Percentiles rank a stretch among this genome's conserved stretches.
phyloP scores from a whole-genome alignment of 331 rosid species.

The Pyracantha coccinea region DNA sequence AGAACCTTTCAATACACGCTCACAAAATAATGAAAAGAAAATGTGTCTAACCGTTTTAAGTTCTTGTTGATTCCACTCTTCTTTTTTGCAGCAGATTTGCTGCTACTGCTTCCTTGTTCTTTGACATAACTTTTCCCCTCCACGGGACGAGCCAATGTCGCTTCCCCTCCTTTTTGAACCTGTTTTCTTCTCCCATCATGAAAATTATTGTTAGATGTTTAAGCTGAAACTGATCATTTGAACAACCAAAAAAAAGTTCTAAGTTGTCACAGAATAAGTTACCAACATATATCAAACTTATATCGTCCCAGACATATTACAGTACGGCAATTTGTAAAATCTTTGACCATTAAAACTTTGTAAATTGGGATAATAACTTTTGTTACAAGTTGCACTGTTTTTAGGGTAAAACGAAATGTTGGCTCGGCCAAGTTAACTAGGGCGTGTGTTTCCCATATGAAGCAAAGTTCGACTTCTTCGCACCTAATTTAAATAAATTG shows the following conservation, averaged over 20 bases:
- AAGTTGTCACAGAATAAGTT: no score
- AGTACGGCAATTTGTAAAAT: neutral
- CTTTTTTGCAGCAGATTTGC: constrained; percentile 17
- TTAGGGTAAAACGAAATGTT: neutral
- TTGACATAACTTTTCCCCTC: constrained; percentile 20
- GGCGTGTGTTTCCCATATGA: no score
- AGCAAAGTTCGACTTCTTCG: no score
- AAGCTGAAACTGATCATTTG: neutral
- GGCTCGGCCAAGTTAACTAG: no score
- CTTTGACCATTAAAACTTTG: neutral
- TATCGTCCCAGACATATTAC: no score
- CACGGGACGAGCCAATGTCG: constrained; percentile 36
- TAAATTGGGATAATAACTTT: no score
- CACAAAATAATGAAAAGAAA: neutral
- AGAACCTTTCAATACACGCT: neutral
- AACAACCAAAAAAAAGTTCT: no score
- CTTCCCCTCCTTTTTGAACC: constrained; percentile 88
- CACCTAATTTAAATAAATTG: no score
- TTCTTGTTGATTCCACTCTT: constrained; percentile 49
- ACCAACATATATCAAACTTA: no score
- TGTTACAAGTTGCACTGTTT: neutral
- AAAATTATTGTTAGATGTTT: neutral
- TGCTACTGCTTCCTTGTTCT: constrained; percentile 19
- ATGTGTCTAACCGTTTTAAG: constrained; percentile 54
- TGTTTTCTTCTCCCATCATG: constrained; percentile 14